Conservation (phyloP, 2,329 filamentous ascomycete genomes). For the Cladosporium sp. region DNA sequence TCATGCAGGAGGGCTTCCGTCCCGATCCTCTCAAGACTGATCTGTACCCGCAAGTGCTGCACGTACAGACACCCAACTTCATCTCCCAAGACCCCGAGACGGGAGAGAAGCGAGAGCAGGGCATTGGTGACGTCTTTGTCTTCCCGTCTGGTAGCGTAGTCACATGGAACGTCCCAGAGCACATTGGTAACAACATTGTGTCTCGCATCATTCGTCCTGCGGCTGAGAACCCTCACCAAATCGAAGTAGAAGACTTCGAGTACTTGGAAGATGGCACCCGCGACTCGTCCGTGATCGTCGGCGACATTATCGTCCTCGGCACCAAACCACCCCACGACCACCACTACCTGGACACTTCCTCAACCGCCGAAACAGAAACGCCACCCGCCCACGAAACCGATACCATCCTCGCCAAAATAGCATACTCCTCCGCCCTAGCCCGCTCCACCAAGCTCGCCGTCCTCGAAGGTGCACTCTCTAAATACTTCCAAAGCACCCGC, state of each 20-base stretch:
- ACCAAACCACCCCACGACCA: slow-evolving; percentile 51
- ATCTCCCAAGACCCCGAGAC: slow-evolving; percentile 38
- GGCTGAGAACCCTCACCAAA: slow-evolving; percentile 68
- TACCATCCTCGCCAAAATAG: slow-evolving; percentile 82
- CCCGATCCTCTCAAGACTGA: slow-evolving; percentile 60
- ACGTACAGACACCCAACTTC: slow-evolving; percentile 47
- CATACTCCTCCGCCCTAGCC: slow-evolving; percentile 90
- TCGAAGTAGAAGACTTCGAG: slow-evolving; percentile 87
- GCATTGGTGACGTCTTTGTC: slow-evolving; percentile 78
- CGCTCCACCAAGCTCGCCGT: slow-evolving; percentile 91
- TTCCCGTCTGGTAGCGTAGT: slow-evolving; percentile 94
- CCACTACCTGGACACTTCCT: slow-evolving; percentile 18
- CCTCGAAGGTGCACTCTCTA: slow-evolving; percentile 74
- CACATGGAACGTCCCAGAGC: slow-evolving; percentile 79
- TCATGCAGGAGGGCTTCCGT: slow-evolving; percentile 56
- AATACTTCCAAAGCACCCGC: slow-evolving; percentile 83
- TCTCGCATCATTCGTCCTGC: slow-evolving; percentile 71
- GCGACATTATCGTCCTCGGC: slow-evolving; percentile 84
- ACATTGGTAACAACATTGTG: slow-evolving; percentile 65
- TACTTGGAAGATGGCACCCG: slow-evolving; percentile 71
- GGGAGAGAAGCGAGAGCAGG: slow-evolving; percentile 36
- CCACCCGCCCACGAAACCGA: slow-evolving; percentile 36
- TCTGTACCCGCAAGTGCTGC: slow-evolving; percentile 62
- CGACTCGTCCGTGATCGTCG: slow-evolving; percentile 73
- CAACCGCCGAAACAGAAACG: neutral